A percentile compares a stretch with the other conserved stretches of the same genome.
These are phyloP conservation scores for Carnegiea gigantea DNA, from an alignment of 179 eudicot genomes.

Conservation along the genomic window DNA sequence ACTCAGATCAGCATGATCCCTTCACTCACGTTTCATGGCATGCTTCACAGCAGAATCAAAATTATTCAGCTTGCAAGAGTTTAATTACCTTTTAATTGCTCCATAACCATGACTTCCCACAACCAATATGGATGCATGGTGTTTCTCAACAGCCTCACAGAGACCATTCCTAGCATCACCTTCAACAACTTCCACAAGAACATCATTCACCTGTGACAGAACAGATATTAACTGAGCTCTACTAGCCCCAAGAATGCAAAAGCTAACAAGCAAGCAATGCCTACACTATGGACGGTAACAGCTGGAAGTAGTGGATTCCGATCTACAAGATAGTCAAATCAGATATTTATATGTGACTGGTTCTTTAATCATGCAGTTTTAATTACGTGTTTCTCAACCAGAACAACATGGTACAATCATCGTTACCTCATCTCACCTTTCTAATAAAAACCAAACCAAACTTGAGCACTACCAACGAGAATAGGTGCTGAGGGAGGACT, in stretches of 20 bases:
- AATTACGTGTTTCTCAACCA: no score
- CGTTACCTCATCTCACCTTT: no score
- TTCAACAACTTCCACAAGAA: slow-evolving; percentile 39
- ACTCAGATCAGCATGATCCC: background rate
- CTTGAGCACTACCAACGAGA: no score
- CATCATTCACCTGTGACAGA: slow-evolving; percentile 42
- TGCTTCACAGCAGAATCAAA: background rate
- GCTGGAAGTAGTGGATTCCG: background rate
- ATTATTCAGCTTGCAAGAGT: background rate
- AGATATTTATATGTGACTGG: no score
- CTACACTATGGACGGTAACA: background rate
- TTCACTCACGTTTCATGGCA: background rate
- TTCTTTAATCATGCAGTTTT: no score
- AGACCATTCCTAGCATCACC: slow-evolving; percentile 66
- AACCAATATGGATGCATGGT: slow-evolving; percentile 56
- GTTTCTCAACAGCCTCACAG: slow-evolving; percentile 63
- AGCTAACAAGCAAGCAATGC: background rate
- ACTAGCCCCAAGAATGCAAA: background rate
- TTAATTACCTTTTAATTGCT: slow-evolving; percentile 54
- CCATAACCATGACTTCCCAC: slow-evolving; percentile 73
- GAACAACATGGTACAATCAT: no score
- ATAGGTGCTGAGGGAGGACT: no score
- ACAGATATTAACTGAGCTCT: background rate
- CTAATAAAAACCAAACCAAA: no score
- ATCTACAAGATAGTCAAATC: no score